These are phyloP conservation scores for Daldinia loculata DNA, from an alignment of 495 filamentous ascomycete species.

Conservation along the genomic window DNA sequence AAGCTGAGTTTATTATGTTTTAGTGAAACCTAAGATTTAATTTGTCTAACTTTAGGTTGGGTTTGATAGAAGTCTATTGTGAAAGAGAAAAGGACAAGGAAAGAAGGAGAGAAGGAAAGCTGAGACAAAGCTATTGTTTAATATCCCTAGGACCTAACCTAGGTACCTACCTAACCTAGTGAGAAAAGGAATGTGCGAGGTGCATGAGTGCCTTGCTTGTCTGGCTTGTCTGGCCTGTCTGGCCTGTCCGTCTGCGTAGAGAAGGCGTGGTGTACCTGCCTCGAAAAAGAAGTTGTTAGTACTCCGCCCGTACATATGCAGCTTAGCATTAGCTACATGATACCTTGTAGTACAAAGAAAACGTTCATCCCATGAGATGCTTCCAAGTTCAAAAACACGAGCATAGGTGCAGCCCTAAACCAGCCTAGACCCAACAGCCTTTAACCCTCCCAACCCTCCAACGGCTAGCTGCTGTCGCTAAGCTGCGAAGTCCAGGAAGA, in stretches of 20 bases:
- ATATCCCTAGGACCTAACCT: slow-evolving; percentile 13
- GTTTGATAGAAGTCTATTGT: slow-evolving; percentile 4
- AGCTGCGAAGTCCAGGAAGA: background rate
- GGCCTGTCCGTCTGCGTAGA: slow-evolving; percentile 1
- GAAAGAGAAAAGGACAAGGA: slow-evolving; percentile 4
- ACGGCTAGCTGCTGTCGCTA: slow-evolving; percentile 25
- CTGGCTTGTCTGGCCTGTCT: background rate
- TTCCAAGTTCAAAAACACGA: slow-evolving; percentile 1
- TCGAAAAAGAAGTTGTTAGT: slow-evolving; percentile 24
- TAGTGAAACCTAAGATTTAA: slow-evolving; percentile 9
- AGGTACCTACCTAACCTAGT: slow-evolving; percentile 4
- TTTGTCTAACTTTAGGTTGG: slow-evolving; percentile 8
- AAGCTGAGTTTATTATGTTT: slow-evolving; percentile 15
- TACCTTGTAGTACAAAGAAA: slow-evolving; percentile 27
- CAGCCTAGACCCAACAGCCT: slow-evolving; percentile 9
- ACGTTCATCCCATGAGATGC: slow-evolving; percentile 3
- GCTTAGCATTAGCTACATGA: slow-evolving; percentile 16
- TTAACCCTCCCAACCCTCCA: slow-evolving; percentile 4
- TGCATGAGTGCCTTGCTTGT: background rate
- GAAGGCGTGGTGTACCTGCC: slow-evolving; percentile 20
- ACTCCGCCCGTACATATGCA: slow-evolving; percentile 32
- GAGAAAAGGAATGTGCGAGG: slow-evolving; percentile 20
- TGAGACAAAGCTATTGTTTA: slow-evolving; percentile 37
- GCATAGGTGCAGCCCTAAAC: background rate
- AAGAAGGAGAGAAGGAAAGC: slow-evolving; percentile 20